Conservation (phyloP, 441 rosid genomes). For the Breynia disticha region DNA sequence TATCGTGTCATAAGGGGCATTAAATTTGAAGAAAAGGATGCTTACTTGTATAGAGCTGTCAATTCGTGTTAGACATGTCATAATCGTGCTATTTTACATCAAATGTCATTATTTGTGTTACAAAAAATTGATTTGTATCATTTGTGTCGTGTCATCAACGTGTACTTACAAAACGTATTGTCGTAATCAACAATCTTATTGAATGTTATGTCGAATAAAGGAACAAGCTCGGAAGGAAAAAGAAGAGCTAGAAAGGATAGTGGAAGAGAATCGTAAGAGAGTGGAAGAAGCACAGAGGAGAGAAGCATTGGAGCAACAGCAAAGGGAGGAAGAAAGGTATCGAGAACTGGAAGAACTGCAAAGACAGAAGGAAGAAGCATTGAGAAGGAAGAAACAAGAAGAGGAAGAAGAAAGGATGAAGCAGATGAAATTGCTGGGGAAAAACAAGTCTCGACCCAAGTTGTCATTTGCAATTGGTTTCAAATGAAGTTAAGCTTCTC, state of each 20-base stretch:
- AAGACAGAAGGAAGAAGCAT: conserved; percentile 71
- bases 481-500: conserved; percentile 33
- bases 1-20: no score
- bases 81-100: no score
- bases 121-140: no score
- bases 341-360: conserved; percentile 76
- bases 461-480: conserved; percentile 79
- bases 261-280: conserved; percentile 65
- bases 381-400: conserved; percentile 72
- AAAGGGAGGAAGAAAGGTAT: conserved; percentile 73
- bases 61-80: no score
- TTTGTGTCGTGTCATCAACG: no score
- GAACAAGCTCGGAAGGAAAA: conserved; percentile 60
- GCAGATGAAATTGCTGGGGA: conserved; percentile 84
- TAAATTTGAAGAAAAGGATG: no score
- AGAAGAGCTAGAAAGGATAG: conserved; percentile 68
- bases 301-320: conserved; percentile 83
- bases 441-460: conserved; percentile 89
- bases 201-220: conserved; percentile 26
- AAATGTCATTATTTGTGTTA: no score
- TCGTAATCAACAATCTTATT: not conserved
- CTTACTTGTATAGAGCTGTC: no score
- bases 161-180: not conserved
- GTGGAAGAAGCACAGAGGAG: conserved; percentile 77
- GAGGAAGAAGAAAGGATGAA: conserved; percentile 86